Evolutionary conservation across 352 stramenopile species (phyloP), one percentile per base, ranked within the genome.

Genomic region (Globisporangium alternatum): DNA sequence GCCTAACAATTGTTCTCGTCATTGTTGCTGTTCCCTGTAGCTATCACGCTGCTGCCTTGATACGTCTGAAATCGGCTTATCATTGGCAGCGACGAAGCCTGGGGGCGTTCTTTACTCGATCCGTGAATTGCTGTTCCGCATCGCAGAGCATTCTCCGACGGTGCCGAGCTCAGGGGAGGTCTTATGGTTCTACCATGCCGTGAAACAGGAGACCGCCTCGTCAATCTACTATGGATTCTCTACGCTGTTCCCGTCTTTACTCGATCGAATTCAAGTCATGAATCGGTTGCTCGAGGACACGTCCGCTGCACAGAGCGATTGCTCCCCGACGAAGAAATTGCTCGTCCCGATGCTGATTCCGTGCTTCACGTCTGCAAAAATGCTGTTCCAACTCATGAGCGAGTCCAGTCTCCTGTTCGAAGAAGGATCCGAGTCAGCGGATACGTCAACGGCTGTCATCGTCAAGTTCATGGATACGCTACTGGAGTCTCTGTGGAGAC

Each of bases 331-430:
- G 0, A 87, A 88, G 58, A 79, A 86, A 52, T 43, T 93, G 21
- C 74, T 96, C 12, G 64, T 93, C 30, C 85, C 87, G 19, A 93
- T 93, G 82, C 80, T 96, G 10, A 76, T 93, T 0, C 86, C 87
- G n/a, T 85, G 70, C 35, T 94, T 96, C 61, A 90, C 86, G 22
- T 91, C 83, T 35, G 70, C 81, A 15, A 92, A 92, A 60, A 94
- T 91, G 77, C 66, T 96, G 6, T 96, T 94, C 64, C 78, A 91
- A 52, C 67, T 96, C 2, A 91, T 93, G 71, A 75, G 44, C 49
- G 83, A 93, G 57, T 71, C 78, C 6, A 51, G 64, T 13, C 22
- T 57, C 0, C 62, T 78, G 2, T 77, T 80, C 8, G 64, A 60
- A 35, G 56, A 56, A 43, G 60, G 56, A 4, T 30, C 51, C 37